Evolutionary conservation across 352 stramenopile species (phyloP).

Genomic region (Thraustotheca clavata): DNA sequence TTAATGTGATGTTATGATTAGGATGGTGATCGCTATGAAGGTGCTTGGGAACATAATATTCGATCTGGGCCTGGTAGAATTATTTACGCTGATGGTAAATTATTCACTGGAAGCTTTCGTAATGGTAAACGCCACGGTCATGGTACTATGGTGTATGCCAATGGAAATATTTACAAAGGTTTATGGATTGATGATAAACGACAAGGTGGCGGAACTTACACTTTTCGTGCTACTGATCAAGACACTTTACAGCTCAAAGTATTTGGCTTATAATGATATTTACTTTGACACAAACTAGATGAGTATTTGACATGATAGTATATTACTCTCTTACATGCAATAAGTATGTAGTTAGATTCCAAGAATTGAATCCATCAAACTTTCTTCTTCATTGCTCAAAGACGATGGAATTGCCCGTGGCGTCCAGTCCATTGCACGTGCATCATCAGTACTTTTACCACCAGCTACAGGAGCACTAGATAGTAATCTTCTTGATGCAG

Average conservation of each 20-base stretch:
- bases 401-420: conserved; percentile 27
- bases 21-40: conserved; percentile 50
- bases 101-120: conserved; percentile 80
- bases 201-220: conserved; percentile 69
- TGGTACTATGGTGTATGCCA: conserved; percentile 69
- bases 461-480: conserved; percentile 59
- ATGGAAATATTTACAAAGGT: conserved; percentile 78
- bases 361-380: conserved; percentile 73
- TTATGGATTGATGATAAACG: conserved; percentile 84
- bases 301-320: not conserved
- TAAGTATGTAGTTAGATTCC: conserved; percentile 21
- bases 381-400: conserved; percentile 75
- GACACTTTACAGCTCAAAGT: conserved; percentile 11
- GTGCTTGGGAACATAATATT: conserved; percentile 76
- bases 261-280: conserved; percentile 9
- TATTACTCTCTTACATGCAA: not conserved
- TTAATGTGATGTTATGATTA: conserved; percentile 14
- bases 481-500: conserved; percentile 49
- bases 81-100: conserved; percentile 64
- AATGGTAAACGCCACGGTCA: conserved; percentile 61
- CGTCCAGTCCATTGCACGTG: conserved; percentile 16
- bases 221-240: not conserved
- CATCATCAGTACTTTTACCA: conserved; percentile 25
- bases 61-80: conserved; percentile 69
- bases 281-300: no score